Evolutionary conservation across 495 filamentous ascomycete species (phyloP).

Genomic region (Lepraria neglecta): DNA sequence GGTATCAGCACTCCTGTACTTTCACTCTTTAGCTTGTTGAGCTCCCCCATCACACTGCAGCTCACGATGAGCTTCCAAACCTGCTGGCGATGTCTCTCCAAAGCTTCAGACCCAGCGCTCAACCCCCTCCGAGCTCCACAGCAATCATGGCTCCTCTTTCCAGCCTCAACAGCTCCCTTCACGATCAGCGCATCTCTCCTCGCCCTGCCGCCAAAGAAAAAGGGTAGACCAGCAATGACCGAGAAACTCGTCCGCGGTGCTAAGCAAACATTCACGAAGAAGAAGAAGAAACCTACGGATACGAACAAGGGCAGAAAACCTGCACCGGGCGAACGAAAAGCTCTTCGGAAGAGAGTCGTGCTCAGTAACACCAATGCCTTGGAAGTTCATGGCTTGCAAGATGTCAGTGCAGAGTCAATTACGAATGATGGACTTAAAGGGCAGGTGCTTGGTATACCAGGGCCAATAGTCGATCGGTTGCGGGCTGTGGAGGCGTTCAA

Average conservation of each 20-base stretch:
- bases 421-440: conserved; percentile 50
- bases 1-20: background rate
- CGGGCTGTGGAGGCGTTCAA: conserved; percentile 83
- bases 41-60: background rate
- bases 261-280: conserved; percentile 37
- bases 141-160: conserved; percentile 30
- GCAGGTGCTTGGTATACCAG: conserved; percentile 62
- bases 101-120: conserved; percentile 38
- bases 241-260: conserved; percentile 35
- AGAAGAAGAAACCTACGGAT: conserved; percentile 46
- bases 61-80: conserved; percentile 58
- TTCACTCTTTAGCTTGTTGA: background rate
- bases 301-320: conserved; percentile 46
- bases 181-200: conserved; percentile 36
- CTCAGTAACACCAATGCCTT: conserved; percentile 92
- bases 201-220: background rate
- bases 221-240: conserved; percentile 29
- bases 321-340: conserved; percentile 72
- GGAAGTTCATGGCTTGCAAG: conserved; percentile 56
- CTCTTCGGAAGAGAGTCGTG: conserved; percentile 77
- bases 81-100: conserved; percentile 62
- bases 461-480: conserved; percentile 67
- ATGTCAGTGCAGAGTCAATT: conserved; percentile 52
- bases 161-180: conserved; percentile 39
- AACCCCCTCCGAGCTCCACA: conserved; percentile 32